Conservation (phyloP, 495 filamentous ascomycete genomes). For the Penicillium psychrofluorescens region DNA sequence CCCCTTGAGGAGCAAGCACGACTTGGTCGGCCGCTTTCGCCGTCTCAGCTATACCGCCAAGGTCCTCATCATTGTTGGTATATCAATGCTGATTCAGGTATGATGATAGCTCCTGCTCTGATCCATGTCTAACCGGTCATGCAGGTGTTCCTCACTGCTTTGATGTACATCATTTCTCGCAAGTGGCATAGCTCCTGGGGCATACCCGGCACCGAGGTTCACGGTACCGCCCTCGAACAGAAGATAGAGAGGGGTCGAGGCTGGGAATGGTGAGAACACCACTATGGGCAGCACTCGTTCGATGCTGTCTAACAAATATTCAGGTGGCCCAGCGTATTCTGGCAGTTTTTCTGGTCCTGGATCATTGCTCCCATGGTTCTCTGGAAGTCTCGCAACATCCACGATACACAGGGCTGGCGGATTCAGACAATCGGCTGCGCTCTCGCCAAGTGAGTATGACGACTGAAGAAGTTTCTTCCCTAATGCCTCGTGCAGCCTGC, state of each 20-base stretch:
- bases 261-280: conserved; percentile 53
- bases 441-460: conserved; percentile 33
- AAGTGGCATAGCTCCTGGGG: conserved; percentile 57
- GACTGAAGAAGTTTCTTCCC: neutral
- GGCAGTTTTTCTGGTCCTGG: conserved; percentile 59
- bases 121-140: conserved; percentile 1
- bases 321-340: conserved; percentile 53
- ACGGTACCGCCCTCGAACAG: conserved; percentile 27
- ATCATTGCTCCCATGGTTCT: conserved; percentile 43
- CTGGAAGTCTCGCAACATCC: conserved; percentile 43
- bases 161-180: conserved; percentile 58
- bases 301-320: conserved; percentile 5
- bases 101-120: neutral
- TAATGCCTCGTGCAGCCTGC: conserved; percentile 38
- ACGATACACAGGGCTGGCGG: conserved; percentile 63
- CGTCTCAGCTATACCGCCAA: conserved; percentile 21
- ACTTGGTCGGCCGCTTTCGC: conserved; percentile 19
- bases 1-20: conserved; percentile 3
- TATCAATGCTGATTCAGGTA: conserved; percentile 23
- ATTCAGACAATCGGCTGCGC: conserved; percentile 55
- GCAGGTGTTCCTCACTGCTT: conserved; percentile 49
- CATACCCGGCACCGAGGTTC: conserved; percentile 38
- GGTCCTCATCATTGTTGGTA: conserved; percentile 19
- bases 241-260: conserved; percentile 39
- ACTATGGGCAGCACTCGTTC: too few relatives aligned